Percentiles rank a stretch among this genome's conserved stretches.
phyloP scores from a whole-genome alignment of 2,329 filamentous ascomycete genomes.

The Neurospora crassa region DNA sequence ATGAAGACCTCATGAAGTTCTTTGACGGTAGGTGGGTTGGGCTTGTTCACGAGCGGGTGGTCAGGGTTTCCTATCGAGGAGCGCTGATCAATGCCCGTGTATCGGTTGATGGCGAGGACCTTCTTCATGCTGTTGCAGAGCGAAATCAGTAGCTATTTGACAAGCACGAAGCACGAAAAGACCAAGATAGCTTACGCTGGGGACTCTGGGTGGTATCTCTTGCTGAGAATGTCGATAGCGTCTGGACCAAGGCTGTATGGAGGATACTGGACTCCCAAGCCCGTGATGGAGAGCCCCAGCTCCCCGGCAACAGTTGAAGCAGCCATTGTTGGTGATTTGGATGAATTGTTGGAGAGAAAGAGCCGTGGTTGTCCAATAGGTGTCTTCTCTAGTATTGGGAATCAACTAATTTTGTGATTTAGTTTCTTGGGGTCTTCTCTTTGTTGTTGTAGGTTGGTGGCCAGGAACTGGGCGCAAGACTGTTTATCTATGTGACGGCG shows the following conservation, averaged over 20 bases:
- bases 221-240: slow-evolving; percentile 41
- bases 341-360: neutral
- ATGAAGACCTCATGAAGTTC: slow-evolving; percentile 47
- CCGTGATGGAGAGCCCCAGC: slow-evolving; percentile 51
- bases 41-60: slow-evolving; percentile 51
- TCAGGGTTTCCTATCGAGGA: slow-evolving; percentile 52
- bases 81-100: slow-evolving; percentile 53
- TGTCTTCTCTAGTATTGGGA: neutral
- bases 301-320: slow-evolving; percentile 33
- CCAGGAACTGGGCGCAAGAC: neutral
- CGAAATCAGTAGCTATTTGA: neutral
- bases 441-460: neutral
- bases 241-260: slow-evolving; percentile 41
- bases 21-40: slow-evolving; percentile 41
- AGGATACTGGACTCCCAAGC: slow-evolving; percentile 51
- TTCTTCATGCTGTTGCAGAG: slow-evolving; percentile 44
- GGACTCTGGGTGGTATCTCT: slow-evolving; percentile 49
- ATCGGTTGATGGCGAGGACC: slow-evolving; percentile 52
- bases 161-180: neutral
- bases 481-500: neutral
- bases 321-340: slow-evolving; percentile 26
- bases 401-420: neutral
- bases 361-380: slow-evolving; percentile 8
- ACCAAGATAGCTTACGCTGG: slow-evolving; percentile 39
- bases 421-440: neutral